Base-by-base conservation (phyloP, 169 alveolate genomes). In the Plasmodium blacklocki region DNA sequence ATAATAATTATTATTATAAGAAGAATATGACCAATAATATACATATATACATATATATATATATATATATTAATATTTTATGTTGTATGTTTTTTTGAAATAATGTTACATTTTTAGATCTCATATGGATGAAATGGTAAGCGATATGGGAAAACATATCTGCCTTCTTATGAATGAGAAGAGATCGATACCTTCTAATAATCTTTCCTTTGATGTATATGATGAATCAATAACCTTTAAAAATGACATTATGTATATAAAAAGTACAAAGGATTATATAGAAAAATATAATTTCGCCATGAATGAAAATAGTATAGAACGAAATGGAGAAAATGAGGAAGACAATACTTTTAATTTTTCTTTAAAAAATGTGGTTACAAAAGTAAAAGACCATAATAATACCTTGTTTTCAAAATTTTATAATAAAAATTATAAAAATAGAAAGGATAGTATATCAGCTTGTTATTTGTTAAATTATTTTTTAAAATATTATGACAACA, bases 351-450 rank as follows among this genome's bases (percentile, higher is more conserved):
- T 78, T 14, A 63, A 78, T 21, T 78, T 78, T 47, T 66, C 67
- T 4, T 78, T 78, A 78, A 78, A 78, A 66, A 78, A 78, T 78
- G 9, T 78, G 68, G 78, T 78, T 29, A 78, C 89, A 19, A 78
- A 64, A 78, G 66, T 78, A 70, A 78, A 78, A 60, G 89, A 78
- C n/a, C 62, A 78, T 15, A 78, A 78, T 63, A 78, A 78, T 43
- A 78, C 89, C 0, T 59, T 78, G 49, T 78, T 78, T 78, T 78
- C 89, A 63, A 78, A 66, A 66, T 78, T 78, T 78, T 78, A 66
- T 60, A 78, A 78, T 45, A 78, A 45, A 45, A 67, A 78, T 66
- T 78, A 68, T 78, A 70, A 60, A 64, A 56, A 58, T 14, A 56
- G 89, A 52, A 78, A 52, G 43, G 89, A 78, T 78, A 70, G 78